A percentile compares a stretch with the other conserved stretches of the same genome.
Conservation (phyloP, 139 green algal genomes). For the Chlorella vulgaris region DNA sequence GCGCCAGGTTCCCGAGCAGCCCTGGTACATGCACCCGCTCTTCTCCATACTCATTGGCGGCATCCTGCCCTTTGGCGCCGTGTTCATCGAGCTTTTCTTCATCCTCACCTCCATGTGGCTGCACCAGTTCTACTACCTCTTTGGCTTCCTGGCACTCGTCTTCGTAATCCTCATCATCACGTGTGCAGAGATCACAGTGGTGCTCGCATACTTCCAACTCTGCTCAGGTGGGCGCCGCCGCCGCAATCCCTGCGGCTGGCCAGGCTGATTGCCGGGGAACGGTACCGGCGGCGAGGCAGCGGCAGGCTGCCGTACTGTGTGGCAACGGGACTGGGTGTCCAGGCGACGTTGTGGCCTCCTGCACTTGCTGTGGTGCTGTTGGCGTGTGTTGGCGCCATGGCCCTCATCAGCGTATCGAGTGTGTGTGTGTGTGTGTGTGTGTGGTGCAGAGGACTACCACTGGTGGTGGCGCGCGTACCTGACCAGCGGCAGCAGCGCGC, state of each 20-base stretch:
- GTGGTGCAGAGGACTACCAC: constrained; percentile 50
- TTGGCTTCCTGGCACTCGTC: constrained; percentile 97
- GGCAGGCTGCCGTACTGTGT: too few species aligned
- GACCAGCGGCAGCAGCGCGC: constrained; percentile 85
- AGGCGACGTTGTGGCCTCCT: too few species aligned
- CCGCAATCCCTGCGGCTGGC: not conserved
- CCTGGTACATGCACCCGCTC: constrained; percentile 95
- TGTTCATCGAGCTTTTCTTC: constrained; percentile 99
- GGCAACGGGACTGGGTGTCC: too few species aligned
- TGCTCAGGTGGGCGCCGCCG: constrained; percentile 37
- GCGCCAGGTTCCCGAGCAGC: constrained; percentile 96
- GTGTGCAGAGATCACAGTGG: constrained; percentile 98
- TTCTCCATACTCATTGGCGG: constrained; percentile 93
- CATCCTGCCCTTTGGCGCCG: constrained; percentile 97
- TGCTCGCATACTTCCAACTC: constrained; percentile 98
- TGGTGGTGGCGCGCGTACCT: constrained; percentile 87
- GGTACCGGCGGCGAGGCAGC: too few species aligned
- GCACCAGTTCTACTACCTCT: constrained; percentile 94
- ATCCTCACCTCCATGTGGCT: constrained; percentile 96
- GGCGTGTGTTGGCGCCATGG: not conserved
- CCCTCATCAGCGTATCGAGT: not conserved
- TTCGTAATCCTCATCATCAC: constrained; percentile 97
- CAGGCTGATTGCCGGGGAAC: too few species aligned
- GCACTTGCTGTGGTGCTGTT: not conserved
- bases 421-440: not conserved